A percentile compares a stretch with the other conserved stretches of the same genome.
Evolutionary conservation across 768 basidiomycete species (phyloP).

Genomic region (Lactarius sp.): DNA sequence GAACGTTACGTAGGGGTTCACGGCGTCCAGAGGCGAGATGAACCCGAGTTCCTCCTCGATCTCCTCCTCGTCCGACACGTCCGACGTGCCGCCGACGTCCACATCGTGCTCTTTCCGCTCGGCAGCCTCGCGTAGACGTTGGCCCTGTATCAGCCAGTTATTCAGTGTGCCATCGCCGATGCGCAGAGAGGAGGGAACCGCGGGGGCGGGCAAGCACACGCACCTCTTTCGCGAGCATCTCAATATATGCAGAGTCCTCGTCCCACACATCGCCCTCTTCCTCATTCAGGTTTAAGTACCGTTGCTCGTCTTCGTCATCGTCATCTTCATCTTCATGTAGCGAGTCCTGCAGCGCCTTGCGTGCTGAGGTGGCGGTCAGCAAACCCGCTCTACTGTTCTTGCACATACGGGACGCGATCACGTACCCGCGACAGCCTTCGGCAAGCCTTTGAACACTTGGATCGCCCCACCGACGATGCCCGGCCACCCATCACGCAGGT

Average conservation of each 20-base stretch:
- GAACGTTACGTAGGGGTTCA: constrained; percentile 75
- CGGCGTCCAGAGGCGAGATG: constrained; percentile 75
- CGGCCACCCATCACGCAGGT: constrained; percentile 66
- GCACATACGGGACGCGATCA: neutral
- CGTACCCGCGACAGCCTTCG: constrained; percentile 70
- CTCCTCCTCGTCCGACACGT: constrained; percentile 43
- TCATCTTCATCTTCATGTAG: constrained; percentile 25
- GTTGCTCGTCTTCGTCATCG: constrained; percentile 38
- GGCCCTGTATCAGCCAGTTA: constrained; percentile 44
- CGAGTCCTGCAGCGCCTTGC: constrained; percentile 56
- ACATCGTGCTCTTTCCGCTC: constrained; percentile 36
- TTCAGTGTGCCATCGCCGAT: neutral
- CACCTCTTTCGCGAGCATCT: constrained; percentile 81
- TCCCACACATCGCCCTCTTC: constrained; percentile 89
- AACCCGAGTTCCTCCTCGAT: constrained; percentile 83
- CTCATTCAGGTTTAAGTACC: constrained; percentile 56
- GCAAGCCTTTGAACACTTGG: constrained; percentile 71
- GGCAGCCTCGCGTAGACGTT: constrained; percentile 62
- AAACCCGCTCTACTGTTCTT: neutral
- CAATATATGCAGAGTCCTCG: constrained; percentile 82
- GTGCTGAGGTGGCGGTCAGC: constrained; percentile 36
- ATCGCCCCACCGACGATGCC: constrained; percentile 67
- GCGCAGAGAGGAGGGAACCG: neutral
- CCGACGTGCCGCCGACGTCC: constrained; percentile 26
- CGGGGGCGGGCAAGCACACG: constrained; percentile 15